Conservation (phyloP, 352 stramenopile species). For the Pythium insidiosum region DNA sequence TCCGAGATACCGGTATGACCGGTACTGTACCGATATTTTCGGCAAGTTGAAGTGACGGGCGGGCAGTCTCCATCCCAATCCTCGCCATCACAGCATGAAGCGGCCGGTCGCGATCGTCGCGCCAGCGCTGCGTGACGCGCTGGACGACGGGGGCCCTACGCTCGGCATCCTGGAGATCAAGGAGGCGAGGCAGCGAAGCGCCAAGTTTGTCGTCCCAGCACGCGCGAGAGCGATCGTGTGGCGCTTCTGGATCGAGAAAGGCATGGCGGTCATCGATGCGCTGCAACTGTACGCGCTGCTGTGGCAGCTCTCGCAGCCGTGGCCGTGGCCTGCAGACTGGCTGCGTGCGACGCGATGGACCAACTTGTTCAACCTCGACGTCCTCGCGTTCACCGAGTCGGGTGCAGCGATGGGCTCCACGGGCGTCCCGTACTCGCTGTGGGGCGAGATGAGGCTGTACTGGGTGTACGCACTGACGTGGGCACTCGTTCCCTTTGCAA, state of each 20-base stretch:
- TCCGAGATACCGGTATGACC: no score
- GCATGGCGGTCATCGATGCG: conserved; percentile 26
- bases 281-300: conserved; percentile 60
- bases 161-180: conserved; percentile 14
- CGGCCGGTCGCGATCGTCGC: no score
- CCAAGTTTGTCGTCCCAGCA: conserved; percentile 3
- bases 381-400: conserved; percentile 37
- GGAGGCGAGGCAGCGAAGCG: conserved; percentile 1
- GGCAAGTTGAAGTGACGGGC: no score
- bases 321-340: conserved; percentile 60
- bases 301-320: conserved; percentile 74
- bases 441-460: conserved; percentile 47
- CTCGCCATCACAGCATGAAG: no score
- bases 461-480: conserved; percentile 51
- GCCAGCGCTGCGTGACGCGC: no score
- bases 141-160: no score
- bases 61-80: no score
- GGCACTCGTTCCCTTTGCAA: conserved; percentile 17
- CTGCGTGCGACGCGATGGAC: conserved; percentile 36
- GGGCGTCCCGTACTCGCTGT: conserved; percentile 43
- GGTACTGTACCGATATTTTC: no score
- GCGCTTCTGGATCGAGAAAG: conserved; percentile 62
- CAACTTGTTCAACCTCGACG: conserved; percentile 43
- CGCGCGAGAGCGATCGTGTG: conserved; percentile 12
- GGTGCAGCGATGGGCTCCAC: conserved; percentile 57